phyloP scores from a whole-genome alignment of 2,329 filamentous ascomycete species.

The Pyrenophora teres region DNA sequence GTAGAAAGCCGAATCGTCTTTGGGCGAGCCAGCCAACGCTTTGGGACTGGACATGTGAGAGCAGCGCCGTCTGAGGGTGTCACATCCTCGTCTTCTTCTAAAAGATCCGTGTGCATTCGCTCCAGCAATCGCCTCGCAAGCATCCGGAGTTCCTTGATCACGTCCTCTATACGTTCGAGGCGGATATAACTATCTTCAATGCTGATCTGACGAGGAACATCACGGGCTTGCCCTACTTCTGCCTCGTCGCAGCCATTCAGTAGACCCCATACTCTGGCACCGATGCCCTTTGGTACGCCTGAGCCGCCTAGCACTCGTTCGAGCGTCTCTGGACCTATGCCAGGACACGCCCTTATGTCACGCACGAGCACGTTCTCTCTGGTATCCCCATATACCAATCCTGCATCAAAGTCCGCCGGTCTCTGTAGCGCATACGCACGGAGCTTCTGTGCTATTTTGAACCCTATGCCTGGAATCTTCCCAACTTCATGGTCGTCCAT shows the following conservation, averaged over 20 bases:
- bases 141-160: constrained; percentile 69
- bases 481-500: constrained; percentile 77
- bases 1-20: constrained; percentile 82
- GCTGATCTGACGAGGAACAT: constrained; percentile 83
- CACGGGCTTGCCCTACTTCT: constrained; percentile 72
- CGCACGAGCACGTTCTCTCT: constrained; percentile 66
- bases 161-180: constrained; percentile 66
- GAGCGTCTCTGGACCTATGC: constrained; percentile 67
- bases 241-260: constrained; percentile 79
- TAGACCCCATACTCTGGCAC: constrained; percentile 73
- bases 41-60: constrained; percentile 6
- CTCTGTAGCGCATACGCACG: constrained; percentile 63
- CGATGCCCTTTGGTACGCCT: constrained; percentile 73
- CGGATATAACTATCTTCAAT: constrained; percentile 90
- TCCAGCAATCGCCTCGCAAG: constrained; percentile 72
- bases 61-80: neutral
- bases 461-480: constrained; percentile 84
- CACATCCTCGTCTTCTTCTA: constrained; percentile 57
- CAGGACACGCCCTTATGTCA: constrained; percentile 66
- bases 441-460: constrained; percentile 72
- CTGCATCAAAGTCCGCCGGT: constrained; percentile 50
- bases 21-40: constrained; percentile 77
- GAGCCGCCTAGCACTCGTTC: constrained; percentile 72
- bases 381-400: constrained; percentile 55
- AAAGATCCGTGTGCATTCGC: constrained; percentile 78